Base-by-base conservation (phyloP, 1,139 yeast species). In the Magnusiomyces sp. region DNA sequence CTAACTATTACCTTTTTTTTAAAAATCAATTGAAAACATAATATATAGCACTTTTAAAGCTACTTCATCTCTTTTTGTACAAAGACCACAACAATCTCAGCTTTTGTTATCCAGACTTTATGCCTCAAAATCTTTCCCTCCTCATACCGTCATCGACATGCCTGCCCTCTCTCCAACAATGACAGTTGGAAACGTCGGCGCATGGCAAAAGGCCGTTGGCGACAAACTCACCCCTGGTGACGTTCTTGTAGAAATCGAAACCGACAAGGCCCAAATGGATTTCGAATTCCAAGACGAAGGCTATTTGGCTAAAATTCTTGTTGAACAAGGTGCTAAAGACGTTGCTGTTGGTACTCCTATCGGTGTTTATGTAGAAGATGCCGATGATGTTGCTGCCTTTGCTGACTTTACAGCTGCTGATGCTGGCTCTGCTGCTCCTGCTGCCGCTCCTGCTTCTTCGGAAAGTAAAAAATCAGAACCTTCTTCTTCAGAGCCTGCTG, bases 281-380 rank as follows among this genome's bases (percentile, higher is more conserved):
- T 92, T 89, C 64, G 99, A 92, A 72, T 92, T 92, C 76, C 97
- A 90, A 74, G 99, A 94, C 62, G 99, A 94, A 53, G 99, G 98
- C 53, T 89, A 67, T 73, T 75, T 92, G 65, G 97, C 98, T 58
- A 87, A 92, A 76, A 82, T 89, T 60, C 75, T 94, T 60, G 76
- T 89, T 56, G 89, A 79, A 37, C 90, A 82, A 57, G 97, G 97
- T 50, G 71, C 95, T 54, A 82, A 88, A 70, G 96, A 92, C 62
- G 74, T 94, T 51, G 89, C 95, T 47, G 95, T 92, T 50, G 95
- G 95, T 61, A 80, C 83, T 71, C 97, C 98, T 64, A 86, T 94
- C 68, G 98, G 96, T 56, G 96, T 92, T 45, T 90, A 85, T 66
- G 98, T 92, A 50, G 97, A 92, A 71, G 88, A 89, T 38, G 77